Evolutionary conservation across 2,329 filamentous ascomycete species (phyloP), one percentile per base, ranked within the genome.

Genomic region (Neoarthrinium moseri): DNA sequence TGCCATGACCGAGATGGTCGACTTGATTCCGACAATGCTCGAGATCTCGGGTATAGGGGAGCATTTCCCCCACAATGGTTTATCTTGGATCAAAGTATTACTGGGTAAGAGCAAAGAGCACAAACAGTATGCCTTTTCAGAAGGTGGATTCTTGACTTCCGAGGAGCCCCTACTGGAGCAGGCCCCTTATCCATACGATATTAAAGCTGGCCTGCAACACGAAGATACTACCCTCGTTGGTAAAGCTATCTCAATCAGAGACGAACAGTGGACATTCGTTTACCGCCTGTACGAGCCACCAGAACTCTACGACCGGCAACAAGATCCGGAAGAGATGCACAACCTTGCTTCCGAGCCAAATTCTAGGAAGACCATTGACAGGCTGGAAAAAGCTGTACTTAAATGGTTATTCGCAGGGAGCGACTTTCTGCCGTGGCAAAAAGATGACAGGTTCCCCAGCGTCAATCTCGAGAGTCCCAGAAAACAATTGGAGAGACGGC

Each of bases 161-260:
- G 71, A 75, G 42, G 72, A 75, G 43, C 72, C 71, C 2, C 55
- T 75, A 1, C 56, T 75, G 0, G 71, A 75, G 45, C 63, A 70
- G 41, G 60, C 64, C 0, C 63, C 65, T 0, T 75, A 66, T 26
- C 70, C 71, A 0, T 75, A 74, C 43, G 72, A 74, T 38, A 63
- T 75, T 37, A 75, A 75, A 48, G 64, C 63, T 0, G 60, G 56
- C 0, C 61, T 76, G 5, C 72, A 75, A 49, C 71, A 75, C 47
- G 62, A 72, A 10, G 68, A 75, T 38, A 70, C 70, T 0, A 57
- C 56, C 0, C 47, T 74, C 0, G 70, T 73, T 0, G 72, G 72
- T 0, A 74, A 74, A 23, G 46, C 46, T 8, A 26, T 48, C 13
- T 22, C 46, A 40, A 66, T 70, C 3, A 56, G 69, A 0, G 57